These are phyloP conservation scores for Blumeriella jaapii DNA, from an alignment of 2,329 filamentous ascomycete genomes.

Conservation along the genomic window DNA sequence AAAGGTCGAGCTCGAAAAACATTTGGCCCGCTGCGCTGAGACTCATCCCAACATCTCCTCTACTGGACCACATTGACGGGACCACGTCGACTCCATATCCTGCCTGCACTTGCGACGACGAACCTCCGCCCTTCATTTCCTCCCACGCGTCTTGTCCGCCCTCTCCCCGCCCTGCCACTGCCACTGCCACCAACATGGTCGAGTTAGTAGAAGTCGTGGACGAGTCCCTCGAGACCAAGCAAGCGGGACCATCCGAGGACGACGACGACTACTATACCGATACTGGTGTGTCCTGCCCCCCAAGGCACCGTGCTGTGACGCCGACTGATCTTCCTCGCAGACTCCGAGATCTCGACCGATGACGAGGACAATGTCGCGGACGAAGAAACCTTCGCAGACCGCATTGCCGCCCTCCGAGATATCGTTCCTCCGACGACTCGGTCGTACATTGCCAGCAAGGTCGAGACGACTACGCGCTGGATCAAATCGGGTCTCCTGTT, in stretches of 20 bases:
- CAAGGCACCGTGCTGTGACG: slow-evolving; percentile 4
- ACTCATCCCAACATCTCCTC: too few species aligned
- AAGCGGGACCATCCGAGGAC: slow-evolving; percentile 56
- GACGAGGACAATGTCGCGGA: slow-evolving; percentile 50
- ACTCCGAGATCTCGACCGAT: slow-evolving; percentile 77
- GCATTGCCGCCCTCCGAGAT: slow-evolving; percentile 61
- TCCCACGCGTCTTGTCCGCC: background rate
- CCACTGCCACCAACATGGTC: slow-evolving; percentile 52
- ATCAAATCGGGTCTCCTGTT: slow-evolving; percentile 53
- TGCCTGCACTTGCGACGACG: too few species aligned
- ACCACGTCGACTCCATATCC: too few species aligned
- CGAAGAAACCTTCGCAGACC: slow-evolving; percentile 53
- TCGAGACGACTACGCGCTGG: slow-evolving; percentile 42
- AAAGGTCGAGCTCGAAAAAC: too few species aligned
- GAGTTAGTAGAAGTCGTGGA: slow-evolving; percentile 95
- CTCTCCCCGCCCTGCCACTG: slow-evolving; percentile 26
- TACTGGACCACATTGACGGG: too few species aligned
- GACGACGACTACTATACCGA: slow-evolving; percentile 84
- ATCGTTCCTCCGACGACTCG: slow-evolving; percentile 65
- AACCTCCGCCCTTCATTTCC: too few species aligned
- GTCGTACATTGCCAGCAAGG: slow-evolving; percentile 51
- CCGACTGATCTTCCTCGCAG: slow-evolving; percentile 31
- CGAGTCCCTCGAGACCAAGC: slow-evolving; percentile 74
- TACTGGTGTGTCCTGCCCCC: slow-evolving; percentile 54
- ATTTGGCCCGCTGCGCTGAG: too few species aligned